Evolutionary conservation across 2,329 filamentous ascomycete species (phyloP).

Genomic region (Thermoascus crustaceus): DNA sequence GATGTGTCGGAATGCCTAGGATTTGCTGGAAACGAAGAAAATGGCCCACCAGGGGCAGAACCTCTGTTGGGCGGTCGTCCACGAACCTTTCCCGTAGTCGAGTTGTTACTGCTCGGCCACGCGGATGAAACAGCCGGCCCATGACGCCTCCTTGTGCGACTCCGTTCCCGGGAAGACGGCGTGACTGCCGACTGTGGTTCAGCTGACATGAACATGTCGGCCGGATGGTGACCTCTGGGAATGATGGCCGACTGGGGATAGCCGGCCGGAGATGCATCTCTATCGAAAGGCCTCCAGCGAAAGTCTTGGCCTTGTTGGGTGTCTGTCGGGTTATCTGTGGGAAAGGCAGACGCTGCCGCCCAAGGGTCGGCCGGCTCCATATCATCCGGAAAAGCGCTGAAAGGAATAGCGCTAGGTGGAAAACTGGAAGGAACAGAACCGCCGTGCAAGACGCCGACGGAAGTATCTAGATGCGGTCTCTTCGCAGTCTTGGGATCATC

Average conservation of each 20-base stretch:
- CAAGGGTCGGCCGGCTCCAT: constrained; percentile 39
- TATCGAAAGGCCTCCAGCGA: constrained; percentile 44
- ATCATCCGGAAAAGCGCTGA: constrained; percentile 48
- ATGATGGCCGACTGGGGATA: constrained; percentile 75
- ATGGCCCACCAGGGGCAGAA: constrained; percentile 57
- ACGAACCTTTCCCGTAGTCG: constrained; percentile 61
- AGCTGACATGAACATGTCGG: constrained; percentile 34
- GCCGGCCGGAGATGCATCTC: constrained; percentile 55
- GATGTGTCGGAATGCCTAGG: constrained; percentile 43
- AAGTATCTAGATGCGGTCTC: constrained; percentile 54
- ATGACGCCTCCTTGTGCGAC: constrained; percentile 50
- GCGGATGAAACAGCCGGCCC: constrained; percentile 85
- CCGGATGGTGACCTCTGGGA: constrained; percentile 38
- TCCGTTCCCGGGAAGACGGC: constrained; percentile 45
- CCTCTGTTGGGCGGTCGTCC: constrained; percentile 72
- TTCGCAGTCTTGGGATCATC: constrained; percentile 51
- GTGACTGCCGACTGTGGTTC: constrained; percentile 66
- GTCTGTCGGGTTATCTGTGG: constrained; percentile 24
- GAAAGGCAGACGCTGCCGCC: constrained; percentile 36
- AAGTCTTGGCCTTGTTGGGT: constrained; percentile 26
- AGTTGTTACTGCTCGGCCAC: constrained; percentile 62
- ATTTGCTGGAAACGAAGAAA: constrained; percentile 60
- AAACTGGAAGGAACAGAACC: constrained; percentile 35
- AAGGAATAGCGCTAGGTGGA: constrained; percentile 44
- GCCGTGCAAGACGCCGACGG: constrained; percentile 40